These are phyloP conservation scores for Saturnispora besseyi DNA, from an alignment of 805 yeast species.

Conservation along the genomic window DNA sequence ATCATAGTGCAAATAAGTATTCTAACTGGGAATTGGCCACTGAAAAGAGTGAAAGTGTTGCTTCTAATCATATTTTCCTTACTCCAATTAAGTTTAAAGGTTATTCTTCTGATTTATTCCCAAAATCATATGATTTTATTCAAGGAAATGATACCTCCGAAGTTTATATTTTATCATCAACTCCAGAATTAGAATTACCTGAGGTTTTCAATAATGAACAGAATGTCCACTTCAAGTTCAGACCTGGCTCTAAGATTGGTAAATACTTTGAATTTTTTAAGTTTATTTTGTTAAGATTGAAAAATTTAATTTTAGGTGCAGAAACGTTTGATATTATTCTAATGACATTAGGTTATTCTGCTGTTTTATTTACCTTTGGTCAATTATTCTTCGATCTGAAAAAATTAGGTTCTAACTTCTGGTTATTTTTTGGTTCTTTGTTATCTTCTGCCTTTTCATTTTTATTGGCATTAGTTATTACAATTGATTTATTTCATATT, in stretches of 20 bases:
- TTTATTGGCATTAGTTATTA: conserved; percentile 61
- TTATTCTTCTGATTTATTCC: conserved; percentile 24
- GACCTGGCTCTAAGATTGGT: conserved; percentile 45
- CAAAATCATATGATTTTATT: conserved; percentile 33
- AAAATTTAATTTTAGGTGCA: conserved; percentile 52
- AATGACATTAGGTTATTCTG: conserved; percentile 70
- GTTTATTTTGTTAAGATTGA: conserved; percentile 32
- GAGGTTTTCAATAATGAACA: conserved; percentile 23
- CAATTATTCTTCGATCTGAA: conserved; percentile 70
- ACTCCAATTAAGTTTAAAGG: conserved; percentile 50
- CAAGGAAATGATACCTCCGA: conserved; percentile 34
- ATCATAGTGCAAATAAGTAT: conserved; percentile 29
- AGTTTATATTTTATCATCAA: conserved; percentile 30
- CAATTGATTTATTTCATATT: conserved; percentile 46
- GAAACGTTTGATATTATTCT: conserved; percentile 79
- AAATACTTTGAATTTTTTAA: conserved; percentile 46
- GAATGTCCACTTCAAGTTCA: conserved; percentile 45
- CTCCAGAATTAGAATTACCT: conserved; percentile 19
- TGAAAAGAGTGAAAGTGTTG: conserved; percentile 31
- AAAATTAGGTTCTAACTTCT: conserved; percentile 70
- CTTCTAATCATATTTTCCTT: conserved; percentile 39
- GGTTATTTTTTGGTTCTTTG: conserved; percentile 77
- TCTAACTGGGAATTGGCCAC: conserved; percentile 42
- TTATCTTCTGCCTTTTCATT: conserved; percentile 77
- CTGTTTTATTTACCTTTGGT: conserved; percentile 78